These are phyloP conservation scores for Pythium volutum DNA, from an alignment of 352 stramenopile species.

Conservation along the genomic window DNA sequence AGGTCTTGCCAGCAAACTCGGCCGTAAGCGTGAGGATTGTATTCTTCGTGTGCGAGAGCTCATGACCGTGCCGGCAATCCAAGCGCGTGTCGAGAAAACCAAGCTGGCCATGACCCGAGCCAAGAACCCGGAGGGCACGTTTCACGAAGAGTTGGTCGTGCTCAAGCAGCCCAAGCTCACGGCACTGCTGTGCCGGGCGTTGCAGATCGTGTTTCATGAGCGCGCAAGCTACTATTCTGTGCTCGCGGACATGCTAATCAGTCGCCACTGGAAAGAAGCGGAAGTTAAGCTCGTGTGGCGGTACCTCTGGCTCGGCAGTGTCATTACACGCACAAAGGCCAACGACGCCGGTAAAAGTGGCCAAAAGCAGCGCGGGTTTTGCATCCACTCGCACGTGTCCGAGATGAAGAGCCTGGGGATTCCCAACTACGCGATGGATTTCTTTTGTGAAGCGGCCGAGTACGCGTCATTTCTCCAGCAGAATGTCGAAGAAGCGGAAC, in stretches of 20 bases:
- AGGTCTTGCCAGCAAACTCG: slow-evolving; percentile 44
- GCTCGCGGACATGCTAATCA: slow-evolving; percentile 72
- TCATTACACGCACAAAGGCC: slow-evolving; percentile 60
- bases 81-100: slow-evolving; percentile 53
- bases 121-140: slow-evolving; percentile 68
- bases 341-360: slow-evolving; percentile 37
- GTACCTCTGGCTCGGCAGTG: slow-evolving; percentile 74
- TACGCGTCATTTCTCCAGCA: slow-evolving; percentile 71
- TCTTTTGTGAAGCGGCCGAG: slow-evolving; percentile 71
- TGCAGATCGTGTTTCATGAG: slow-evolving; percentile 83
- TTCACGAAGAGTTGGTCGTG: slow-evolving; percentile 67
- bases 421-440: slow-evolving; percentile 55
- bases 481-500: slow-evolving; percentile 56
- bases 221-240: slow-evolving; percentile 65
- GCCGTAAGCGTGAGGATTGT: slow-evolving; percentile 65
- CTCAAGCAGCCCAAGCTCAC: slow-evolving; percentile 56
- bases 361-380: slow-evolving; percentile 67
- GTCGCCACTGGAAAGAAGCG: slow-evolving; percentile 51
- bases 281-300: slow-evolving; percentile 85
- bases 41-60: slow-evolving; percentile 70
- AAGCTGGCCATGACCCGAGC: slow-evolving; percentile 58
- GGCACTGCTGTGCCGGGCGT: slow-evolving; percentile 56
- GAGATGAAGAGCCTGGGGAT: slow-evolving; percentile 74
- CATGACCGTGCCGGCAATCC: slow-evolving; percentile 52
- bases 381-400: slow-evolving; percentile 63